Percentiles rank a stretch among this genome's conserved stretches.
These are phyloP conservation scores for Sistotremastrum suecicum DNA, from an alignment of 768 basidiomycete genomes.

Conservation along the genomic window DNA sequence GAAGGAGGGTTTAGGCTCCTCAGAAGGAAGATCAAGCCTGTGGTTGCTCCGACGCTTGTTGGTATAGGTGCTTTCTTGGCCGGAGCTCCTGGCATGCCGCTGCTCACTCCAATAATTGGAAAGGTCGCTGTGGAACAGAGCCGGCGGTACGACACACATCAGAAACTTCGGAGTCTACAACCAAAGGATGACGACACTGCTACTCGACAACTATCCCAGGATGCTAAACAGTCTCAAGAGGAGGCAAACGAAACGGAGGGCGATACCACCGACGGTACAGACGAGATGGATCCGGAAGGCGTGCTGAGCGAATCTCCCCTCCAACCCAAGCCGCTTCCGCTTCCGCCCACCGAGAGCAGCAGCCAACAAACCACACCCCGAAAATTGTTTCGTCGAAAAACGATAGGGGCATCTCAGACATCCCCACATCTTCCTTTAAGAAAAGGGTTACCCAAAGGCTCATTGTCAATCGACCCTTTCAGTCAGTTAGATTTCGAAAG, in stretches of 20 bases:
- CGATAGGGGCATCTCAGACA: slow-evolving; percentile 55
- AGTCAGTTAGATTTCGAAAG: neutral
- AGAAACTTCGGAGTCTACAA: slow-evolving; percentile 35
- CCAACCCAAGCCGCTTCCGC: slow-evolving; percentile 10
- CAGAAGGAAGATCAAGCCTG: slow-evolving; percentile 55
- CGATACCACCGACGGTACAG: slow-evolving; percentile 1
- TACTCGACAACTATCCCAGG: slow-evolving; percentile 12
- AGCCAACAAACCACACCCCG: slow-evolving; percentile 8
- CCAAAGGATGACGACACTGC: slow-evolving; percentile 29
- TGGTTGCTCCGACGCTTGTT: slow-evolving; percentile 61
- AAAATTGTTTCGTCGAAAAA: slow-evolving; percentile 25
- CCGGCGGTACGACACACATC: slow-evolving; percentile 48
- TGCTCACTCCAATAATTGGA: slow-evolving; percentile 59
- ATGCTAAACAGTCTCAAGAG: slow-evolving; percentile 26
- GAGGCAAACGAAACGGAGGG: slow-evolving; percentile 9
- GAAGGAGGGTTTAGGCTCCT: slow-evolving; percentile 23
- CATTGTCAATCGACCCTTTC: too few relatives aligned
- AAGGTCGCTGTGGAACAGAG: slow-evolving; percentile 86
- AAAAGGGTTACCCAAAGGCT: slow-evolving; percentile 5
- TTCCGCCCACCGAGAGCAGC: slow-evolving; percentile 4
- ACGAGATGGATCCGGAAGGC: slow-evolving; percentile 3
- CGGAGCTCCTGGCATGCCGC: slow-evolving; percentile 62
- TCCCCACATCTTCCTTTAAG: slow-evolving; percentile 56
- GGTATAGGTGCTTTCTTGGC: slow-evolving; percentile 78
- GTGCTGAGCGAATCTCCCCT: neutral